Evolutionary conservation across 2,329 filamentous ascomycete species (phyloP).

Genomic region (Xenoacremonium recifei): DNA sequence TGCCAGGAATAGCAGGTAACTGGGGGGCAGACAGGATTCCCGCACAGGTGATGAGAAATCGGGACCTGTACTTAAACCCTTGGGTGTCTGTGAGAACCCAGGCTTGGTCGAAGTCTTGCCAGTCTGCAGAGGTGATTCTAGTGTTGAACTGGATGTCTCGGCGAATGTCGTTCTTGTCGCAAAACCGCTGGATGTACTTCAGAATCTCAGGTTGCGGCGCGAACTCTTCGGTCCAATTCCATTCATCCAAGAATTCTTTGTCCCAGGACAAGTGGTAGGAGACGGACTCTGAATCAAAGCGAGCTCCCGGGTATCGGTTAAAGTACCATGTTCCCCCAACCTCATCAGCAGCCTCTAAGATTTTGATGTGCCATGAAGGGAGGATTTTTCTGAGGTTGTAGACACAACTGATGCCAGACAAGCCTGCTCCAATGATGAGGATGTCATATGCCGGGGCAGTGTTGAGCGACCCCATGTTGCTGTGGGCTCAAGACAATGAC

Average conservation of each 20-base stretch:
- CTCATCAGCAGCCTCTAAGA: not conserved
- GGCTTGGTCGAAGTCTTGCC: not conserved
- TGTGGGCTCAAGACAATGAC: too few relatives aligned
- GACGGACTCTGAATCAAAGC: not conserved
- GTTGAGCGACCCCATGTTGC: not conserved
- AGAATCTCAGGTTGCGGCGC: slow-evolving; percentile 3
- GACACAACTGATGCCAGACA: not conserved
- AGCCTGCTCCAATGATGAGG: not conserved
- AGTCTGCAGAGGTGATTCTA: not conserved
- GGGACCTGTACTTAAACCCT: not conserved
- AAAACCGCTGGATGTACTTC: slow-evolving; percentile 1
- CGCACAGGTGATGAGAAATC: not conserved
- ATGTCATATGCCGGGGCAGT: not conserved
- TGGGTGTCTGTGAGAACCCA: not conserved
- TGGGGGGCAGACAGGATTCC: not conserved
- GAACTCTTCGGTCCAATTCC: slow-evolving; percentile 4
- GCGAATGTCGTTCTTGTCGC: slow-evolving; percentile 1
- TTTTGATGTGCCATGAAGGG: not conserved
- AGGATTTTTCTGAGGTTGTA: not conserved
- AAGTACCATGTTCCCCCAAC: not conserved
- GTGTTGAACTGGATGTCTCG: slow-evolving; percentile 2
- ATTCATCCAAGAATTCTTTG: slow-evolving; percentile 4
- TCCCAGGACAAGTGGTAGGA: slow-evolving; percentile 1
- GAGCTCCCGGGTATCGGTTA: not conserved
- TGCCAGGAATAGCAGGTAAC: not conserved